These are phyloP conservation scores for Citrus maxima DNA, from an alignment of 345 rosid species.

Conservation along the genomic window DNA sequence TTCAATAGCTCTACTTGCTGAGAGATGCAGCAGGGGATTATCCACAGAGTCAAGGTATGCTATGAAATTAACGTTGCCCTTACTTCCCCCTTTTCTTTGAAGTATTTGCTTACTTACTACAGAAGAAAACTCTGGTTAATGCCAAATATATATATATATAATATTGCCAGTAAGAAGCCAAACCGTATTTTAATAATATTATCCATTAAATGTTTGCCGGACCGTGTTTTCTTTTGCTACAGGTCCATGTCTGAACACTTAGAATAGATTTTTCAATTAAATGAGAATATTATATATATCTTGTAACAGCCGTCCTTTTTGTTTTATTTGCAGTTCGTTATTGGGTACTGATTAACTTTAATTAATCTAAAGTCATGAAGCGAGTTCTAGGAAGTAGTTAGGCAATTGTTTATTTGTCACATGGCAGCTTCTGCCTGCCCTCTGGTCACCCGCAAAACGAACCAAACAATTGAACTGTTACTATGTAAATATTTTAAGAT, in stretches of 20 bases:
- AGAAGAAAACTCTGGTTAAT: not conserved
- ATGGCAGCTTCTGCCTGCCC: not conserved
- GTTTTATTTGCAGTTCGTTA: not conserved
- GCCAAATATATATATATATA: not conserved
- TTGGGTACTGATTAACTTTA: not conserved
- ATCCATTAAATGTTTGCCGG: not conserved
- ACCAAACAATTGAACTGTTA: not conserved
- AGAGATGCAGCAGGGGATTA: slow-evolving; percentile 19
- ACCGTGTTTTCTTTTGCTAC: not conserved
- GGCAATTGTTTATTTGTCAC: not conserved
- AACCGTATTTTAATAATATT: not conserved
- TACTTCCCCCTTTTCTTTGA: not conserved
- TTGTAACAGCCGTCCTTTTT: not conserved
- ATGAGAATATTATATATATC: not conserved
- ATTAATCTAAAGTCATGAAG: not conserved
- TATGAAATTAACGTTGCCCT: not conserved
- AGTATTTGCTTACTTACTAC: not conserved
- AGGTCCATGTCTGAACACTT: not conserved
- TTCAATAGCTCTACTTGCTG: slow-evolving; percentile 15
- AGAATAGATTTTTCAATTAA: not conserved
- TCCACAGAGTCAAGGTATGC: slow-evolving; percentile 25
- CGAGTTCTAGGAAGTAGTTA: not conserved
- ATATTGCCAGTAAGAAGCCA: not conserved
- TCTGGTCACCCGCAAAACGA: not conserved
- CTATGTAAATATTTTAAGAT: not conserved